phyloP scores from a whole-genome alignment of 1,284 basidiomycete species.

The Ganoderma resinaceum region DNA sequence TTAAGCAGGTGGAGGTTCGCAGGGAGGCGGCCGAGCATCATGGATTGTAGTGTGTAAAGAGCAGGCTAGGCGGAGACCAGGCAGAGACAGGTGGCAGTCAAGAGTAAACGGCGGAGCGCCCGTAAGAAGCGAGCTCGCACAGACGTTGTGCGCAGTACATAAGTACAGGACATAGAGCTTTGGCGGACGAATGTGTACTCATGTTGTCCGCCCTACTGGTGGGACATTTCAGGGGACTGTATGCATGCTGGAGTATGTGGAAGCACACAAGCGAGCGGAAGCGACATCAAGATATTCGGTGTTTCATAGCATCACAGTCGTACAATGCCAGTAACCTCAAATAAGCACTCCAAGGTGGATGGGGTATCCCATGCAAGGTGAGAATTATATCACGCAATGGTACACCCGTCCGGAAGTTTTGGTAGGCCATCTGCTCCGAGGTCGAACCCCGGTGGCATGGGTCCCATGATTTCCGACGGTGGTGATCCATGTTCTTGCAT shows the following conservation, averaged over 20 bases:
- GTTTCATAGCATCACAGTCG: background rate
- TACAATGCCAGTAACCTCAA: background rate
- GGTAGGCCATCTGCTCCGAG: constrained; percentile 65
- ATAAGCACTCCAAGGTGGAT: background rate
- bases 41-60: constrained; percentile 3
- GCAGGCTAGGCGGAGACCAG: constrained; percentile 10
- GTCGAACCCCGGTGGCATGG: constrained; percentile 82
- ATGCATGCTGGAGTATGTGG: background rate
- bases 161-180: no score
- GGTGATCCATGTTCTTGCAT: constrained; percentile 90
- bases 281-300: background rate
- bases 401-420: constrained; percentile 59
- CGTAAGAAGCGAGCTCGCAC: background rate
- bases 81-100: background rate
- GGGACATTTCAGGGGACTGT: no score
- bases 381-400: constrained; percentile 44
- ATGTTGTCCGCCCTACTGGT: background rate
- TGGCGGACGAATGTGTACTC: no score
- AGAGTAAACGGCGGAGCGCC: background rate
- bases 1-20: constrained; percentile 9
- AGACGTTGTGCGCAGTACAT: background rate
- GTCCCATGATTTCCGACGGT: constrained; percentile 91
- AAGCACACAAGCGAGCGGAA: background rate
- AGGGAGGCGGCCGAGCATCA: constrained; percentile 16
- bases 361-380: background rate